Evolutionary conservation across 2,329 filamentous ascomycete genomes (phyloP), one percentile per base, ranked within the genome.

Genomic region (Hypomyces perniciosus): DNA sequence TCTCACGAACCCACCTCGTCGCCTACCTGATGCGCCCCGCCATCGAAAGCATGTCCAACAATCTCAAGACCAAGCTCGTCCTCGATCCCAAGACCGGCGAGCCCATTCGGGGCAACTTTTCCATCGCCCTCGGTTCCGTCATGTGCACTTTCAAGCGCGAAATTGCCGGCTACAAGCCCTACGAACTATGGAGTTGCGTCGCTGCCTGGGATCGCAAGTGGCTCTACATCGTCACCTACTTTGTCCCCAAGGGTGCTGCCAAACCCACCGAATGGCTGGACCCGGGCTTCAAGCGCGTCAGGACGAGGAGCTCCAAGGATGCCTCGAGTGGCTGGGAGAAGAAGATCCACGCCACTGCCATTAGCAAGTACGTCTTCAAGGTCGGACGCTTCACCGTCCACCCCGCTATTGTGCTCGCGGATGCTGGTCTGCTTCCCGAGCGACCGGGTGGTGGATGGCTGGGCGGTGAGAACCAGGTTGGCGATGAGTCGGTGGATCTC

Each of bases 281-380:
- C 51, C 66, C 64, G 35, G 67, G 67, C 48, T 76, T 72, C 56
- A 66, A 72, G 10, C 70, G 69, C 30, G 68, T 68, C 20, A 66
- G 67, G 51, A 67, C 66, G 41, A 70, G 70, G n/a, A 71, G 72
- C 30, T 54, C 61, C 33, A 59, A 65, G 39, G 66, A 71, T 43
- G 58, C 60, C 4, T 56, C 69, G 28, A 65, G 65, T 2, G 73
- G 76, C 30, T 80, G 80, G 65, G 75, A 82, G 65, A 83, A 79
- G 67, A 81, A 79, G 54, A 77, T 92, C 37, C 78, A 86, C 58
- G 88, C 88, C 1, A 85, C 84, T 0, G 84, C 83, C 1, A 68
- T 92, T 40, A 84, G 80, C 71, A 91, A 90, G 72, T 92, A 92
- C 66, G 88, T 92, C 38, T 84, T 89, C 65, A 92, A 92, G 73